These are phyloP conservation scores for Agaricus blazei DNA, from an alignment of 768 basidiomycete genomes.

Conservation along the genomic window DNA sequence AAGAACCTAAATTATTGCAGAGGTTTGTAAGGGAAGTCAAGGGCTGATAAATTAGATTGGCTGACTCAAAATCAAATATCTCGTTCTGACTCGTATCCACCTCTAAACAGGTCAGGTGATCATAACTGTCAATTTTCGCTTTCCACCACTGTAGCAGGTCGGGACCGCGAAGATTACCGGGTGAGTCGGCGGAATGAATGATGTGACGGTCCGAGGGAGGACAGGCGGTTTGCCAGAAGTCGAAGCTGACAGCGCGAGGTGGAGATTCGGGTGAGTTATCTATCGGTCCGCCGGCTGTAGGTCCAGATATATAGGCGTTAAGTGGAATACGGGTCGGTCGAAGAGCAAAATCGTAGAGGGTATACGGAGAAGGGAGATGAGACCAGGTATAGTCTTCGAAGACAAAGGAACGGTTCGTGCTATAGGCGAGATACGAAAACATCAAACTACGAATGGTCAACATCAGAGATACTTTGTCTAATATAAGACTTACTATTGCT, in stretches of 20 bases:
- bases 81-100: slow-evolving; percentile 14
- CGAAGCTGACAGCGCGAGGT: slow-evolving; percentile 36
- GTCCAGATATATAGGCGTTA: slow-evolving; percentile 55
- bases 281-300: slow-evolving; percentile 41
- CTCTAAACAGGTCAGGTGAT: slow-evolving; percentile 15
- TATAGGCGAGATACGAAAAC: slow-evolving; percentile 47
- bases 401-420: slow-evolving; percentile 48
- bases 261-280: background rate
- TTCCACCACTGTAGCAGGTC: slow-evolving; percentile 49
- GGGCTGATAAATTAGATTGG: background rate
- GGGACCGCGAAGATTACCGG: slow-evolving; percentile 25
- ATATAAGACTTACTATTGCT: slow-evolving; percentile 48
- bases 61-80: slow-evolving; percentile 49
- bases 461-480: background rate
- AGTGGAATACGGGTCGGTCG: slow-evolving; percentile 49
- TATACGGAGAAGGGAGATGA: slow-evolving; percentile 45
- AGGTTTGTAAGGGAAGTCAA: too few relatives aligned
- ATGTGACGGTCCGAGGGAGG: slow-evolving; percentile 23
- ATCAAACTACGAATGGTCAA: slow-evolving; percentile 29
- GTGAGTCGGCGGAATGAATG: slow-evolving; percentile 27
- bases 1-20: slow-evolving; percentile 33
- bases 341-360: slow-evolving; percentile 48
- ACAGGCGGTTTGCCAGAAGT: slow-evolving; percentile 47
- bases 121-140: slow-evolving; percentile 23
- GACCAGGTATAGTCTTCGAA: slow-evolving; percentile 66